phyloP scores from a whole-genome alignment of 768 basidiomycete species.

The Paxillus ammoniavirescens region DNA sequence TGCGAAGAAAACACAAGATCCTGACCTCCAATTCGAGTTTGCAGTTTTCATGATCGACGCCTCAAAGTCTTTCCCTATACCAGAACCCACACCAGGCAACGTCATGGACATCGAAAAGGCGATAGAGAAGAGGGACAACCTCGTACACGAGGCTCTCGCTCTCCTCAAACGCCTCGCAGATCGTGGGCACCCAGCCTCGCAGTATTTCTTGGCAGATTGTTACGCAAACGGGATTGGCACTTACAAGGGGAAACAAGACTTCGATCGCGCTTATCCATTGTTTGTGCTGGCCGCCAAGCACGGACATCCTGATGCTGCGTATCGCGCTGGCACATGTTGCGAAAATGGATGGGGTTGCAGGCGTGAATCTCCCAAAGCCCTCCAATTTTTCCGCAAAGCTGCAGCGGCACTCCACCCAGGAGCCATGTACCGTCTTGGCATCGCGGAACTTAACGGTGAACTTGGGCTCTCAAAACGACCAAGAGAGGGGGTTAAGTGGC shows the following conservation, averaged over 20 bases:
- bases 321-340: slow-evolving; percentile 95
- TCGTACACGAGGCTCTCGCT: slow-evolving; percentile 82
- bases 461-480: slow-evolving; percentile 82
- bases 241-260: slow-evolving; percentile 86
- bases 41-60: slow-evolving; percentile 99
- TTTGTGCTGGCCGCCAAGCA: slow-evolving; percentile 97
- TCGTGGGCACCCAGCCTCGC: slow-evolving; percentile 89
- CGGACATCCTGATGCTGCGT: slow-evolving; percentile 92
- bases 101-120: slow-evolving; percentile 81
- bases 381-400: slow-evolving; percentile 93
- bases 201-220: slow-evolving; percentile 98
- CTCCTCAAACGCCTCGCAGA: slow-evolving; percentile 92
- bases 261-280: slow-evolving; percentile 94
- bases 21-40: slow-evolving; percentile 96
- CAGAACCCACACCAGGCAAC: slow-evolving; percentile 65
- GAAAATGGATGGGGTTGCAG: slow-evolving; percentile 99
- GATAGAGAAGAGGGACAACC: slow-evolving; percentile 78
- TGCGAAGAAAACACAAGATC: slow-evolving; percentile 98
- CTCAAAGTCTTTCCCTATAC: slow-evolving; percentile 84
- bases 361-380: slow-evolving; percentile 85
- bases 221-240: slow-evolving; percentile 98
- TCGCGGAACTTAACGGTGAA: slow-evolving; percentile 95
- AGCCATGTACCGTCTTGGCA: slow-evolving; percentile 95
- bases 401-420: slow-evolving; percentile 89
- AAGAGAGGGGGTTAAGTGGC: slow-evolving; percentile 98